Evolutionary conservation across 768 basidiomycete species (phyloP), one percentile per base, ranked within the genome.

Genomic region (Fomitopsis pulvina): DNA sequence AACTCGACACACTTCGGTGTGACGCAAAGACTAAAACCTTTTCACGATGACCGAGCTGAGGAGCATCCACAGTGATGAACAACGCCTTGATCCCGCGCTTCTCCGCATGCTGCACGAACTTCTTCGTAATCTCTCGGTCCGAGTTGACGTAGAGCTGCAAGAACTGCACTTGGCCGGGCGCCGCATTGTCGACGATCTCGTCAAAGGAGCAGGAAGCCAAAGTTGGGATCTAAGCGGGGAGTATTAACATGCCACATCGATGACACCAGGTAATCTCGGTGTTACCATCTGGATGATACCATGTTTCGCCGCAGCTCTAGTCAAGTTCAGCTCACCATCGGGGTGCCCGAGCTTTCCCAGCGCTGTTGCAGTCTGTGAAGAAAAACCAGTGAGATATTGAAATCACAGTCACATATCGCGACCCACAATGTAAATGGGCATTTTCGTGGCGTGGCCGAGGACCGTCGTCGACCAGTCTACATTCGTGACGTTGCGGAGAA

Each of bases 11-110:
- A 32, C 7, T 8, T 16, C 16, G 8, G 30, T 16, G 27, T 4
- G 9, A 16, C 44, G 22, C 20, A 22, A 10, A 10, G 21, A 16
- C 25, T 30, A 20, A 7, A 18, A 75, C 81, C 69, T 94, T 93
- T 65, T 95, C 93, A 52, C 94, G 78, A 11, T 93, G 80, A 39
- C 95, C 95, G 9, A 98, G 82, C 57, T 96, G 93, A 5, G 95
- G 95, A 0, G 95, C 95, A 68, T 98, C 95, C 24, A 98, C 95
- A 0, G 95, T 97, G 64, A 98, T 96, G 67, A 98, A 97, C 11
- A 98, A 71, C 3, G 78, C 95, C 65, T 92, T 94, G 62, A 99
- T 79, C 2, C 95, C 95, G 24, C 92, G 80, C 54, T 76, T 71
- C 67, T 94, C 92, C 1, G 96, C 96, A 55, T 95, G 90, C 58